A percentile compares a stretch with the other conserved stretches of the same genome.
Evolutionary conservation across 2,329 filamentous ascomycete genomes (phyloP).

Genomic region (Diplodia mutila): DNA sequence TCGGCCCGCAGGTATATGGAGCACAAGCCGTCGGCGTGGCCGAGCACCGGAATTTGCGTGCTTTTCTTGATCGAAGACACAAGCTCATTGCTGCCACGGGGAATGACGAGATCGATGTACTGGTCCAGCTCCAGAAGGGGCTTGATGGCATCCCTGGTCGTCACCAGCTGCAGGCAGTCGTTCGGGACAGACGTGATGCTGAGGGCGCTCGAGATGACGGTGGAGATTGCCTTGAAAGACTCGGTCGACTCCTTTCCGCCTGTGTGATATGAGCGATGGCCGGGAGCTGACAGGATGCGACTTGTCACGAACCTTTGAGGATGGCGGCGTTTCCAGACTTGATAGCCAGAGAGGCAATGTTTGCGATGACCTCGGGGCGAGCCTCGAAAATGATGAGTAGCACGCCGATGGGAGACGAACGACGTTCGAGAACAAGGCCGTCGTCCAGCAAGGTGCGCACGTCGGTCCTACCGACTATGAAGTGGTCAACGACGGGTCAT

Average conservation of each 20-base stretch:
- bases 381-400: constrained; percentile 98
- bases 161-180: constrained; percentile 88
- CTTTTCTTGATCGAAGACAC: constrained; percentile 87
- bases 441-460: constrained; percentile 86
- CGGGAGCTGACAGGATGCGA: background rate
- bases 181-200: constrained; percentile 75
- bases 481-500: constrained; percentile 14
- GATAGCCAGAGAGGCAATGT: constrained; percentile 92
- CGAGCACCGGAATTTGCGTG: constrained; percentile 93
- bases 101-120: constrained; percentile 93
- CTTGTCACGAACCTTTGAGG: constrained; percentile 69
- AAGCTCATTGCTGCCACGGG: constrained; percentile 85
- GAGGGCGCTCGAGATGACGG: constrained; percentile 79
- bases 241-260: constrained; percentile 93
- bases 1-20: constrained; percentile 81
- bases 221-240: constrained; percentile 91
- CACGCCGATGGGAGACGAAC: constrained; percentile 95
- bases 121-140: constrained; percentile 83
- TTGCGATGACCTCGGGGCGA: constrained; percentile 95
- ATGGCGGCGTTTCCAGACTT: constrained; percentile 98
- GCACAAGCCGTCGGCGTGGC: constrained; percentile 94
- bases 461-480: constrained; percentile 77
- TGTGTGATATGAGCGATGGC: constrained; percentile 36
- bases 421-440: constrained; percentile 79
- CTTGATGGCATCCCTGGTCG: constrained; percentile 86